phyloP scores from a whole-genome alignment of 1,284 basidiomycete genomes.

The Papiliotrema nemorosa region DNA sequence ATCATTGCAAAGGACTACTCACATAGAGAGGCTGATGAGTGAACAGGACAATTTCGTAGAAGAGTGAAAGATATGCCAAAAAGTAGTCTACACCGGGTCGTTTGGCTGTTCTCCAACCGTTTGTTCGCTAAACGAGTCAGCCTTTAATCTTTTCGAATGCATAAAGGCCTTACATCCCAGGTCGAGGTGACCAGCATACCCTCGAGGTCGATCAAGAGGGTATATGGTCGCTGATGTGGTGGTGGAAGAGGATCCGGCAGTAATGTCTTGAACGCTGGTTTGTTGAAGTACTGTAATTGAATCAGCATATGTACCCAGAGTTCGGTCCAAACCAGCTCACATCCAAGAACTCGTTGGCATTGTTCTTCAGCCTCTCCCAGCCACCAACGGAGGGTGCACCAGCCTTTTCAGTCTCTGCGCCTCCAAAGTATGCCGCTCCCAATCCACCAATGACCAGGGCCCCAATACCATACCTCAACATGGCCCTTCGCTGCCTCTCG shows the following conservation, averaged over 20 bases:
- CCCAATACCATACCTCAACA: slow-evolving; percentile 55
- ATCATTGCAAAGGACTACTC: slow-evolving; percentile 40
- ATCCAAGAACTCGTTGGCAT: slow-evolving; percentile 32
- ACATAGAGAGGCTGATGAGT: slow-evolving; percentile 88
- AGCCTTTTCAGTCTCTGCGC: slow-evolving; percentile 56
- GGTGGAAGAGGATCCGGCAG: slow-evolving; percentile 82
- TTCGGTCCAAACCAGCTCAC: slow-evolving; percentile 48
- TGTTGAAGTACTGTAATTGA: slow-evolving; percentile 71
- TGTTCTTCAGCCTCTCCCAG: slow-evolving; percentile 27
- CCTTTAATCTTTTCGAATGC: not conserved
- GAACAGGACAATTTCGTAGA: slow-evolving; percentile 97
- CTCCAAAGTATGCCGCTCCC: slow-evolving; percentile 58
- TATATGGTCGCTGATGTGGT: slow-evolving; percentile 85
- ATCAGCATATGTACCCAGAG: not conserved
- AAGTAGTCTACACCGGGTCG: slow-evolving; percentile 97
- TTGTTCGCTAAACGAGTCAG: slow-evolving; percentile 60
- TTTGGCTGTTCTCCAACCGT: slow-evolving; percentile 88
- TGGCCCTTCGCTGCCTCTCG: slow-evolving; percentile 61
- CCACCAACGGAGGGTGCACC: not conserved
- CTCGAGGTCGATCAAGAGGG: slow-evolving; percentile 85
- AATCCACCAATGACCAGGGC: slow-evolving; percentile 56
- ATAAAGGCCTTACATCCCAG: slow-evolving; percentile 74
- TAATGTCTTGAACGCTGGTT: slow-evolving; percentile 87
- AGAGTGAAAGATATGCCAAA: slow-evolving; percentile 91
- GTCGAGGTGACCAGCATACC: slow-evolving; percentile 86